These are phyloP conservation scores for Globisporangium apiculatum DNA, from an alignment of 352 stramenopile genomes.

Conservation along the genomic window DNA sequence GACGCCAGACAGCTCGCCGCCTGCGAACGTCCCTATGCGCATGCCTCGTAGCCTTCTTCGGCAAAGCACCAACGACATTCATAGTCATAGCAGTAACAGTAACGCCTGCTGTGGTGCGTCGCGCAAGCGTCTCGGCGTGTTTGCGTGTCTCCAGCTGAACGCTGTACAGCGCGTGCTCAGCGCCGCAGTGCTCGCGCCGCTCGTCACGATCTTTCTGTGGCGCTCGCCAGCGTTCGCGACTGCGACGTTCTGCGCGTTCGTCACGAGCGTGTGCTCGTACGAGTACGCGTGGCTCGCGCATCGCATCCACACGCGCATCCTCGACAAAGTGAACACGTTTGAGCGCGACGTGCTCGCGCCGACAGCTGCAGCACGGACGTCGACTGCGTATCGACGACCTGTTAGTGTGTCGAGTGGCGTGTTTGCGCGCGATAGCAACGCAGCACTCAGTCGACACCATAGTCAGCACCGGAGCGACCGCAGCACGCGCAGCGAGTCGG, in stretches of 20 bases:
- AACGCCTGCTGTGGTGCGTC: background rate
- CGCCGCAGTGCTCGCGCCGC: conserved; percentile 42
- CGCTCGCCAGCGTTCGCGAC: conserved; percentile 54
- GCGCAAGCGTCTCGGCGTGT: background rate
- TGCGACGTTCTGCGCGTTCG: conserved; percentile 56
- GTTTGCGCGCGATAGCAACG: background rate
- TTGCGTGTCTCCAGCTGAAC: conserved; percentile 28
- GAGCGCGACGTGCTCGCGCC: conserved; percentile 7
- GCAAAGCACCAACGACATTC: background rate
- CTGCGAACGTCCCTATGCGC: background rate
- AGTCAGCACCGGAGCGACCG: conserved; percentile 6
- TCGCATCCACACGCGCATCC: conserved; percentile 49
- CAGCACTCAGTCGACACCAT: background rate
- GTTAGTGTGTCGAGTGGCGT: too few relatives aligned
- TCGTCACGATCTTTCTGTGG: conserved; percentile 64
- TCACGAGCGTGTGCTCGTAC: conserved; percentile 57
- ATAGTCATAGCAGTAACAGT: background rate
- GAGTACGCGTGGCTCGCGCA: conserved; percentile 68
- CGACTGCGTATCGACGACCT: too few relatives aligned
- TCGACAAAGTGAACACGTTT: conserved; percentile 10
- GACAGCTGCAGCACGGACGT: background rate
- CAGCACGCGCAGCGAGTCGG: conserved; percentile 28
- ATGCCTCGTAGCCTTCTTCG: background rate
- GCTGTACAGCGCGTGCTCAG: conserved; percentile 56
- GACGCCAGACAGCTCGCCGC: conserved; percentile 2